Evolutionary conservation across 2,329 filamentous ascomycete genomes (phyloP).

Genomic region (Capronia coronata): DNA sequence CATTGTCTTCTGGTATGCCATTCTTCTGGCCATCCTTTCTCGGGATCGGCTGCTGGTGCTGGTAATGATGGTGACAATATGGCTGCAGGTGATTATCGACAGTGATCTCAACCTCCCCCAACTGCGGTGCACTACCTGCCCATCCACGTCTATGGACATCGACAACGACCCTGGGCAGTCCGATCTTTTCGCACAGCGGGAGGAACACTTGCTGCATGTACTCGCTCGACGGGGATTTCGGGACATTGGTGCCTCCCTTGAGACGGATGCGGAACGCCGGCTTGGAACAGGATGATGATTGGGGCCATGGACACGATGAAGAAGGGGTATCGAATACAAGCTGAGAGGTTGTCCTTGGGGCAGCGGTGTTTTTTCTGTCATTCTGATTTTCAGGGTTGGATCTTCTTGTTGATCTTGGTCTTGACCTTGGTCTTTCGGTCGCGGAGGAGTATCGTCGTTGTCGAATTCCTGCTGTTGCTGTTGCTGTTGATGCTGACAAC

Average conservation of each 20-base stretch:
- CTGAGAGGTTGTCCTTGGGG: too few species aligned
- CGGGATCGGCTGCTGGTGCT: neutral
- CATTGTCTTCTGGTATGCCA: neutral
- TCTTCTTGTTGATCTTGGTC: too few species aligned
- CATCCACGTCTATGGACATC: conserved; percentile 48
- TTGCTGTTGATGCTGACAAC: neutral
- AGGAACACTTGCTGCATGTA: conserved; percentile 52
- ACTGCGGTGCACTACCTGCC: conserved; percentile 39
- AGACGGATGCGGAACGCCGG: conserved; percentile 39
- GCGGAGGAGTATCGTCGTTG: too few species aligned
- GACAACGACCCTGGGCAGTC: conserved; percentile 43
- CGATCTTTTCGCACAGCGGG: conserved; percentile 47
- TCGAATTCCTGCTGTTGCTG: too few species aligned
- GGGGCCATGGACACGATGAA: too few species aligned
- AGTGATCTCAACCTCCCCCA: conserved; percentile 47
- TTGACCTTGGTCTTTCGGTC: too few species aligned
- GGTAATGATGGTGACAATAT: neutral
- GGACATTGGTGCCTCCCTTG: conserved; percentile 54
- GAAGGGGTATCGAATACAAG: too few species aligned
- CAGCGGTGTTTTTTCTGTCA: too few species aligned
- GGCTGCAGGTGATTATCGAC: conserved; percentile 30
- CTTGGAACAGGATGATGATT: neutral
- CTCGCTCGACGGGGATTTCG: conserved; percentile 43
- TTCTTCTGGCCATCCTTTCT: neutral
- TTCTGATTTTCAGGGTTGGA: too few species aligned